Conservation (phyloP, 495 filamentous ascomycete species). For the Chaetomium cochliodes region DNA sequence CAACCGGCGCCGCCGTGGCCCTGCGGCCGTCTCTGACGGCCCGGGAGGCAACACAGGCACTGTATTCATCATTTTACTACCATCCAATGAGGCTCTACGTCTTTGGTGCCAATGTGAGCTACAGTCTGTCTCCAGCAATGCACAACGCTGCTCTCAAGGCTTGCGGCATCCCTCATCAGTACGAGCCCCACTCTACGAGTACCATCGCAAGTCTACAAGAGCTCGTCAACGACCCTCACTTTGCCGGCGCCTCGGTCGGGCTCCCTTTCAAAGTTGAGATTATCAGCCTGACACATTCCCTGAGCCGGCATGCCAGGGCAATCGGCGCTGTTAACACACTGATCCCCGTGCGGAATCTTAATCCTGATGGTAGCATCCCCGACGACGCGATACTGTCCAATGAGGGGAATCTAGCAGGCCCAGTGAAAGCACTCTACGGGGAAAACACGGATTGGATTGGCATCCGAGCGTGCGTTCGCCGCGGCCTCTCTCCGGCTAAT, state of each 20-base stretch:
- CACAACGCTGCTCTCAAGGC: conserved; percentile 67
- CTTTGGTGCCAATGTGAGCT: conserved; percentile 64
- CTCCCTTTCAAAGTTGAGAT: conserved; percentile 71
- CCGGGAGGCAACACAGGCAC: conserved; percentile 55
- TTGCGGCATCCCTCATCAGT: conserved; percentile 66
- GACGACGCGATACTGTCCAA: conserved; percentile 57
- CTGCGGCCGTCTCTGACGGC: conserved; percentile 53
- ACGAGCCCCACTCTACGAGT: conserved; percentile 58
- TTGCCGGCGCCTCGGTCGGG: conserved; percentile 70
- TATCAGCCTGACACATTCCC: conserved; percentile 60
- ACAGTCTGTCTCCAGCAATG: conserved; percentile 73
- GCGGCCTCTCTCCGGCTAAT: conserved; percentile 72
- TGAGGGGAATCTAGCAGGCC: conserved; percentile 59
- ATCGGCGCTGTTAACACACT: conserved; percentile 77
- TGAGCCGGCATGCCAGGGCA: conserved; percentile 68
- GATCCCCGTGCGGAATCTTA: conserved; percentile 62
- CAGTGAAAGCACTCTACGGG: conserved; percentile 66
- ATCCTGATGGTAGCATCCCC: conserved; percentile 57
- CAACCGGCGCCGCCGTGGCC: conserved; percentile 12
- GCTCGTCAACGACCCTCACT: conserved; percentile 61
- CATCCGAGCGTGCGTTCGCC: conserved; percentile 59
- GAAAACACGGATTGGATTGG: conserved; percentile 82
- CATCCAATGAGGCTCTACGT: conserved; percentile 69
- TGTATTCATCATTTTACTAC: conserved; percentile 53
- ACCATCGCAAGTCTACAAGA: conserved; percentile 59